Conservation (phyloP, 1,139 yeast genomes). For the Debaryomyces udenii region DNA sequence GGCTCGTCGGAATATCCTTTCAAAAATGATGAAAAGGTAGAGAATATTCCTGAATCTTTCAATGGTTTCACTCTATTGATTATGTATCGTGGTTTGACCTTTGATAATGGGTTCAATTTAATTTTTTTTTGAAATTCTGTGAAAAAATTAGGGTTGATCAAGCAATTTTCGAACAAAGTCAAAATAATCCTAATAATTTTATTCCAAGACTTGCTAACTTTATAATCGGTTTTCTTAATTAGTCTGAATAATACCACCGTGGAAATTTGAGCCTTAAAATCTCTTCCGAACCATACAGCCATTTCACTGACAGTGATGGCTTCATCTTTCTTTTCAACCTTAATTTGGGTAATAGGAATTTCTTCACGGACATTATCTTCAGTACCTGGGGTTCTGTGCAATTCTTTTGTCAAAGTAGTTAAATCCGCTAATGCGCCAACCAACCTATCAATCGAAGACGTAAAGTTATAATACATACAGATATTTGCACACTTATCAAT, state of each 20-base stretch:
- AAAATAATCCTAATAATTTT: slow-evolving; percentile 61
- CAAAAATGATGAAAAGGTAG: slow-evolving; percentile 88
- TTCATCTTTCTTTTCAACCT: slow-evolving; percentile 52
- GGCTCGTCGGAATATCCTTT: slow-evolving; percentile 86
- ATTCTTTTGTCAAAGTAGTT: slow-evolving; percentile 53
- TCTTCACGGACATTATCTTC: slow-evolving; percentile 47
- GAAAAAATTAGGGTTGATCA: slow-evolving; percentile 69
- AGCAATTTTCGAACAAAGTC: slow-evolving; percentile 70
- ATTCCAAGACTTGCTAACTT: slow-evolving; percentile 59
- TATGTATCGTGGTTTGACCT: slow-evolving; percentile 65
- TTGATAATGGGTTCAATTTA: slow-evolving; percentile 55
- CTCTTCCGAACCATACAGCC: slow-evolving; percentile 84
- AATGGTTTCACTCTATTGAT: slow-evolving; percentile 62
- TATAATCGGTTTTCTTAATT: slow-evolving; percentile 58
- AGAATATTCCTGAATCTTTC: slow-evolving; percentile 75
- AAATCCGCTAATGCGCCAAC: slow-evolving; percentile 63
- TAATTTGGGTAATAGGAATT: slow-evolving; percentile 51
- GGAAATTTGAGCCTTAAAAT: slow-evolving; percentile 89
- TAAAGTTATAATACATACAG: slow-evolving; percentile 64
- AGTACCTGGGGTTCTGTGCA: slow-evolving; percentile 19
- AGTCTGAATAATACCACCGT: slow-evolving; percentile 83
- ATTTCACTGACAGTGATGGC: slow-evolving; percentile 76
- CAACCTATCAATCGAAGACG: slow-evolving; percentile 64
- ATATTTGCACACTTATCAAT: slow-evolving; percentile 82
- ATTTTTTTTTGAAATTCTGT: slow-evolving; percentile 62